Base-by-base conservation (phyloP, 169 alveolate species). In the Fabrea salina region DNA sequence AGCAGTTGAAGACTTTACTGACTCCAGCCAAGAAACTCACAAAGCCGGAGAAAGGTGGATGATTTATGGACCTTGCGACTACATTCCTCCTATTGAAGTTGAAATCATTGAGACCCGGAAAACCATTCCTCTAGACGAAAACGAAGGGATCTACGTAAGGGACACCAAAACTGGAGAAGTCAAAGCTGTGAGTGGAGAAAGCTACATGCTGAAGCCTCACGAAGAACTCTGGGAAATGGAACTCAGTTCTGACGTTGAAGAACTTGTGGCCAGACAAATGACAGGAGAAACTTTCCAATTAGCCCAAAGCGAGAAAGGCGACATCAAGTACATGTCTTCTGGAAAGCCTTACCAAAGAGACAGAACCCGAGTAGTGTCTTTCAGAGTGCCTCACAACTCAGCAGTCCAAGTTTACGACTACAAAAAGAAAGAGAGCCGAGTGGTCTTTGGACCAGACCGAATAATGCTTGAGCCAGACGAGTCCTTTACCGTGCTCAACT, bases 381-480 rank as follows among this genome's bases (percentile, higher is more conserved):
- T 77, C 66, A 85, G 84, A 68, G 94, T 90, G 7, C 91, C 91
- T 2, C 91, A 85, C 44, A 88, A 88, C 71, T 70, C 90, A 16
- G 93, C 93, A 30, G 81, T 88, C 0, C 79, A 88, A 64, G 75
- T 88, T 5, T 85, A 75, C 57, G 84, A 88, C 40, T 88, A 75
- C 82, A 88, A 85, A 51, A 54, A 35, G 8, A 79, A 79, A 39
- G 57, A 44, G 19, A 53, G 68, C 13, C 71, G 91, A 58, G 85
- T 88, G 16, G 86, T 88, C 6, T 88, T 83, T 72, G 93, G 93
- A 22, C 93, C 93, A 22, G 91, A 84, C 19, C 74, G 85, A 30
- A 78, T 88, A 0, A 85, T 88, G 87, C 86, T 88, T 44, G 88
- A 82, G 58, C 93, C 93, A 22, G 86, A 85, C 72, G 93, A 88